phyloP scores from a whole-genome alignment of 1,284 basidiomycete species.

The Xerocomus minutiporus region DNA sequence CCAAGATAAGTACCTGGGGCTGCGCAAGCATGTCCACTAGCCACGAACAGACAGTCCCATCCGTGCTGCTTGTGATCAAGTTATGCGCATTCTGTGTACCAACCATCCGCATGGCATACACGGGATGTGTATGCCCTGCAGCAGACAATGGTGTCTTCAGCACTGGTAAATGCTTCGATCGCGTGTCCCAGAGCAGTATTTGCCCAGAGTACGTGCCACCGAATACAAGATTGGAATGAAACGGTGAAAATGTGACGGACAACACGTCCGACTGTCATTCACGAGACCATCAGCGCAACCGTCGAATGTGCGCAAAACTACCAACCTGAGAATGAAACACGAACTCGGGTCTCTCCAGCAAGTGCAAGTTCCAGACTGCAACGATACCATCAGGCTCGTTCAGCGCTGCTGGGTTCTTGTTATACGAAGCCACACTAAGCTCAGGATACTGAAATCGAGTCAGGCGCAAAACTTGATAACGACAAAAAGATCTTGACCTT shows the following conservation, averaged over 20 bases:
- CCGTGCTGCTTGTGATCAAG: conserved; percentile 91
- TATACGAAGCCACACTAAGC: conserved; percentile 91
- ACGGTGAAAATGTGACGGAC: conserved; percentile 94
- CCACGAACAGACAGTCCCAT: conserved; percentile 97
- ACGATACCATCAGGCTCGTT: conserved; percentile 97
- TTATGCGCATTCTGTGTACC: conserved; percentile 99
- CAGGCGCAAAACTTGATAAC: conserved; percentile 1
- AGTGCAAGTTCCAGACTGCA: conserved; percentile 95
- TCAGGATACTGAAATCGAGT: conserved; percentile 76
- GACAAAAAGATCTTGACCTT: conserved; percentile 52
- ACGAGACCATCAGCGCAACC: conserved; percentile 11
- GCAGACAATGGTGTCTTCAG: conserved; percentile 95
- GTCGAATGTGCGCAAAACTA: conserved; percentile 11
- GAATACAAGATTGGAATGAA: conserved; percentile 95
- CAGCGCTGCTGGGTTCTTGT: conserved; percentile 86
- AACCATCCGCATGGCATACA: conserved; percentile 96
- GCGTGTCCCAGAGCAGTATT: conserved; percentile 98
- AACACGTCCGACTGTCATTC: conserved; percentile 86
- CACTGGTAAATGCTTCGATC: conserved; percentile 91
- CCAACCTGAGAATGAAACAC: conserved; percentile 93
- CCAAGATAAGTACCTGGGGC: conserved; percentile 64
- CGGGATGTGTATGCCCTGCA: conserved; percentile 95
- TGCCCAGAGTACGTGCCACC: conserved; percentile 98
- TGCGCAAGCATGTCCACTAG: conserved; percentile 97
- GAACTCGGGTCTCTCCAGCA: conserved; percentile 94